Base-by-base conservation (phyloP, 140 eudicot genomes). In the Senecio squalidus region DNA sequence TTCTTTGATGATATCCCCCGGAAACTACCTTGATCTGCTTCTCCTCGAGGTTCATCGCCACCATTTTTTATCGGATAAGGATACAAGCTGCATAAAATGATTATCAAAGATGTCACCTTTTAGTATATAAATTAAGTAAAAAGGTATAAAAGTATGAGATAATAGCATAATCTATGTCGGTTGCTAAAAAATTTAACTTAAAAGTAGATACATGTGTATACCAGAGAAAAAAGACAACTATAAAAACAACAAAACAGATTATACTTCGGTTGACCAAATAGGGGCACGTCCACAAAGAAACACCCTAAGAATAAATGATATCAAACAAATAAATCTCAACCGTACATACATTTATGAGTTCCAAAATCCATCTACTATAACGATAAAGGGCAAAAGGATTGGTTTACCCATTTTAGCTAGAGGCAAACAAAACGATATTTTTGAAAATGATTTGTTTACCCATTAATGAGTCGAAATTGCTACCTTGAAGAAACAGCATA, bases 41-140 rank as follows among this genome's bases (percentile, higher is more conserved):
- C 51, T 31, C 75, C 68, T 66, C 15, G 13, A 14, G 47, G 5
- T 49, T 46, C 69, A 75, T 48, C 62, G 65, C 67, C 72, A 38
- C 75, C 82, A 68, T 44, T 74, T 72, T 46, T 79, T 76, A 72
- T 77, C 83, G 4, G 87, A 73, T 28, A 82, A 24, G 64, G 82
- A 79, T 24, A 78, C 30, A 57, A 79, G 77, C 95, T 80, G 84
- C 81, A 74, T 30, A 66, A 27, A 34, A 21, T 11, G 17, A 28
- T 33, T 45, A 10, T 58, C 28, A 21, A 63, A 61, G 1, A 25
- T 13, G 65, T 58, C 50, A 77, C 14, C n/a, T n/a, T 24, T 11
- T 39, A 1, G 34, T 3, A 26, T n/a, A 64, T 20, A 55, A 45
- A 10, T 44, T 21, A 20, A 55, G 43, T 28, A 2, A 27, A 6